phyloP scores from a whole-genome alignment of 805 yeast species.

The Metschnikowia shivogae region DNA sequence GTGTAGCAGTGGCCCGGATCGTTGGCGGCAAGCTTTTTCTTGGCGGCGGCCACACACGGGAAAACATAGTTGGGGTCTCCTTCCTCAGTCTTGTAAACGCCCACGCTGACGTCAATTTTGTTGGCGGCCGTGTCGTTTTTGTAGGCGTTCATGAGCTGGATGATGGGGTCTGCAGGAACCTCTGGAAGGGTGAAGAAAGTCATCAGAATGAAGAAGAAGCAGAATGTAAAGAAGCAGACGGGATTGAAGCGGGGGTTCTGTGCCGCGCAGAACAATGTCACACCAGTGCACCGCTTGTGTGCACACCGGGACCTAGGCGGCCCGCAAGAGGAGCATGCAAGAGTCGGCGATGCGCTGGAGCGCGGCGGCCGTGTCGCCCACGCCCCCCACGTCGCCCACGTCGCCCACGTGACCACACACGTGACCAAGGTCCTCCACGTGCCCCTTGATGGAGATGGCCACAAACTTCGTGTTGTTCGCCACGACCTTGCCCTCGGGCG shows the following conservation, averaged over 20 bases:
- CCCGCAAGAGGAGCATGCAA: background rate
- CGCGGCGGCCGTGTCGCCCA: too few species aligned
- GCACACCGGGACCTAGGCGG: background rate
- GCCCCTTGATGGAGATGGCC: constrained; percentile 18
- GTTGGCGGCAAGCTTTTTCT: constrained; percentile 24
- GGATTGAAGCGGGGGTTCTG: too few species aligned
- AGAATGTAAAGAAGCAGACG: background rate
- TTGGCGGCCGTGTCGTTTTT: constrained; percentile 25
- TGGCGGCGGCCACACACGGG: constrained; percentile 37
- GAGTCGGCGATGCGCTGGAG: background rate
- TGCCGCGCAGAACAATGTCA: background rate
- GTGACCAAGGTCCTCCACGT: constrained; percentile 2
- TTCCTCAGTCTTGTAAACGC: constrained; percentile 42
- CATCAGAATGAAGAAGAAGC: background rate
- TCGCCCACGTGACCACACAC: background rate
- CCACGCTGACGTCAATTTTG: constrained; percentile 42
- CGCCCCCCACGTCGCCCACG: too few species aligned
- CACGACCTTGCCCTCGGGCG: constrained; percentile 15
- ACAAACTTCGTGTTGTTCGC: constrained; percentile 32
- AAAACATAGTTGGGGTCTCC: constrained; percentile 32
- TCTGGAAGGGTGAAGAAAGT: constrained; percentile 10
- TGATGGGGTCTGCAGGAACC: constrained; percentile 17
- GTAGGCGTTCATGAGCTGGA: constrained; percentile 14
- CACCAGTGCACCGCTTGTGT: background rate
- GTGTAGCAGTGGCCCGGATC: constrained; percentile 46